These are phyloP conservation scores for Lachancea dasiensis DNA, from an alignment of 805 yeast genomes.

Conservation along the genomic window DNA sequence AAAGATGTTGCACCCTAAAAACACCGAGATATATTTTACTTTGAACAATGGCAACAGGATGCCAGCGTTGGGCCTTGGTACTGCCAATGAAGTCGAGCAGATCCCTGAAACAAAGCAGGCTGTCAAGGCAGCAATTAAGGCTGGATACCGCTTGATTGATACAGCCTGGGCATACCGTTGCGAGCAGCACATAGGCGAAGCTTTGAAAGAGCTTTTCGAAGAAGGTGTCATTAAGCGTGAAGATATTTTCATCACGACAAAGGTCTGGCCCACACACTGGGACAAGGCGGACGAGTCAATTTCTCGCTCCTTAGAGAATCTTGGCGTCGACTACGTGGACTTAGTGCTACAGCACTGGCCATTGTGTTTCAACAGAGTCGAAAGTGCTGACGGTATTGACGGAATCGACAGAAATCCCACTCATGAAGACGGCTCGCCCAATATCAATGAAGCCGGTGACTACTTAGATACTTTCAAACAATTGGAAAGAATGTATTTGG, in stretches of 20 bases:
- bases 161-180: conserved; percentile 66
- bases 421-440: conserved; percentile 33
- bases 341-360: conserved; percentile 80
- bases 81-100: conserved; percentile 48
- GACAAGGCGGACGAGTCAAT: conserved; percentile 47
- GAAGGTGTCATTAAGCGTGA: conserved; percentile 44
- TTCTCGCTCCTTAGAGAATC: conserved; percentile 48
- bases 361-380: conserved; percentile 35
- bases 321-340: conserved; percentile 71
- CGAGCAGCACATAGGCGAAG: conserved; percentile 64
- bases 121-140: conserved; percentile 53
- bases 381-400: conserved; percentile 21
- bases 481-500: conserved; percentile 34
- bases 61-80: conserved; percentile 69
- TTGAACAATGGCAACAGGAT: conserved; percentile 53
- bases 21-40: conserved; percentile 37
- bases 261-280: conserved; percentile 59
- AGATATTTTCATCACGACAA: conserved; percentile 66
- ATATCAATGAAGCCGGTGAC: conserved; percentile 36
- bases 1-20: conserved; percentile 26
- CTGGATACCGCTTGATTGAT: conserved; percentile 69
- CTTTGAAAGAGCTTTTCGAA: conserved; percentile 42
- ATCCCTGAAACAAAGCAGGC: conserved; percentile 43
- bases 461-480: conserved; percentile 48
- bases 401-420: conserved; percentile 25